Evolutionary conservation across 345 rosid species (phyloP).

Genomic region (Aethionema arabicum): DNA sequence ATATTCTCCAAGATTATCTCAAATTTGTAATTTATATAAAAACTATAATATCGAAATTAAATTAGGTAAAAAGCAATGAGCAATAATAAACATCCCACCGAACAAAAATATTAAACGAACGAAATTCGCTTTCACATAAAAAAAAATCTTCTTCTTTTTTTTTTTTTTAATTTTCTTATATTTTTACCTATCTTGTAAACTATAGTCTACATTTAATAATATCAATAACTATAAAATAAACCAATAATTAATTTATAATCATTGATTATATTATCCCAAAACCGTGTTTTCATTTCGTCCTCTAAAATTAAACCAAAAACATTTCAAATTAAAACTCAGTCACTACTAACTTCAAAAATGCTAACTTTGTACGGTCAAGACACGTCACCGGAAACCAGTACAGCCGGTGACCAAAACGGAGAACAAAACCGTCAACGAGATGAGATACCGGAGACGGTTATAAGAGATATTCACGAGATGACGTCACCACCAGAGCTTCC

Average conservation of each 20-base stretch:
- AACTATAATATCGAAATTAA: neutral
- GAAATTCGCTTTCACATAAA: conserved; percentile 29
- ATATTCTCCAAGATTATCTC: too few species aligned
- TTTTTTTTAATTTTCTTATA: conserved; percentile 12
- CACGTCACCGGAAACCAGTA: conserved; percentile 20
- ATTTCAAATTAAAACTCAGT: conserved; percentile 12
- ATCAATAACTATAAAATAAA: too few species aligned
- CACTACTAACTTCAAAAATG: conserved; percentile 18
- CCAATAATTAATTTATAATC: conserved; percentile 21
- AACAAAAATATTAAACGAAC: conserved; percentile 20
- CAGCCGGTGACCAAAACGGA: neutral
- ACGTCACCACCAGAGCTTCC: conserved; percentile 46
- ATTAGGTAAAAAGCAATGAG: conserved; percentile 18
- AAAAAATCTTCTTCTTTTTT: conserved; percentile 1
- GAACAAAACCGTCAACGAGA: conserved; percentile 1
- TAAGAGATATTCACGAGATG: conserved; percentile 84
- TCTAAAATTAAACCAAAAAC: conserved; percentile 18
- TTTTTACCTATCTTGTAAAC: conserved; percentile 16
- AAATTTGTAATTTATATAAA: neutral
- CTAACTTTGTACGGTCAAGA: conserved; percentile 32
- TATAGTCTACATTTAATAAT: conserved; percentile 1
- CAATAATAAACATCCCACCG: neutral
- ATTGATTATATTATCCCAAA: conserved; percentile 25
- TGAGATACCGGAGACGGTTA: conserved; percentile 23
- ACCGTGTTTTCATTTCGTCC: conserved; percentile 5